Evolutionary conservation across 2,329 filamentous ascomycete genomes (phyloP), one percentile per base, ranked within the genome.

Genomic region (Thielaviopsis musarum): DNA sequence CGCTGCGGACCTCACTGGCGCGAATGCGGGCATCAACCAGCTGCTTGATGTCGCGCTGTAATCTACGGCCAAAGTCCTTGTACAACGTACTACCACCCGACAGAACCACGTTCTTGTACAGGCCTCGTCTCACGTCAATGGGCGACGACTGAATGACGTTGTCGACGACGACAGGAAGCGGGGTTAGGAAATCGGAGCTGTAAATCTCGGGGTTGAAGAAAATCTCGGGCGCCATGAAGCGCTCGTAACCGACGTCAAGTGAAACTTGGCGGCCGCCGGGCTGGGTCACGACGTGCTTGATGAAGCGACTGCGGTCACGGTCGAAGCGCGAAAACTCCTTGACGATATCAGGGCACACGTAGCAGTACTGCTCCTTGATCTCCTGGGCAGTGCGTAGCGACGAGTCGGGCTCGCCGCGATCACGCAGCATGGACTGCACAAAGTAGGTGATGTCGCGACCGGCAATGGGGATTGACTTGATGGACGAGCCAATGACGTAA

Each of bases 191-290:
- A 70, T 98, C 93, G 65, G 91, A 97, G 63, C 89, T 95, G 79
- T 97, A 97, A 68, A 98, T 98, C 75, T 98, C 93, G 30, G 93
- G 93, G 74, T 98, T 98, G 82, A 98, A 98, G 75, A 98, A 98
- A 69, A 98, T 98, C 72, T 98, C 93, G 24, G 94, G 94, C 2
- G 93, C 93, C 62, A 98, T 79, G 79, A 98, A 98, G 38, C 93
- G 87, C 73, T 98, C 93, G 74, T 97, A 98, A 58, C 93, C 93
- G 58, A 98, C 88, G 67, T 98, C 94, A 54, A 98, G 89, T 1
- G 77, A 81, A 22, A 91, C 84, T 66, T 87, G 84, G 66, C 87
- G 85, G 63, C 93, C 93, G 66, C 91, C 91, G 26, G 90, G 85
- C 62, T 93, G 84, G 60, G 82, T 83, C 61, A 96, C 90, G 21